phyloP scores from a whole-genome alignment of 176 grass and related monocot species.

The Ensete ventricosum region DNA sequence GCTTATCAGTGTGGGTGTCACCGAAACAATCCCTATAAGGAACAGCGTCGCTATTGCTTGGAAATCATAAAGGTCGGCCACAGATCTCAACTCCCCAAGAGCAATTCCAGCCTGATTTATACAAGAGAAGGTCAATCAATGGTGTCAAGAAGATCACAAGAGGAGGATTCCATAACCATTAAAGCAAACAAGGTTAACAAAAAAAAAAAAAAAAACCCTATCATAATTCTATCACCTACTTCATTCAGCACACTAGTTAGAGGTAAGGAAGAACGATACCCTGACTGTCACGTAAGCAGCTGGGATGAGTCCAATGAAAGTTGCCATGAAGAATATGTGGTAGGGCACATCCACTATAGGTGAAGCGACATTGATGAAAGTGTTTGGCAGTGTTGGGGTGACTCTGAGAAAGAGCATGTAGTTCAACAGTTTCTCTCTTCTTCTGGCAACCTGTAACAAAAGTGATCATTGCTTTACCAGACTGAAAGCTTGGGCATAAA shows the following conservation, averaged over 20 bases:
- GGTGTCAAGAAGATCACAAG: neutral
- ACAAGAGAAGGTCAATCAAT: neutral
- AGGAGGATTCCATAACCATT: neutral
- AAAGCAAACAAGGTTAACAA: neutral
- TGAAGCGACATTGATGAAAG: conserved; percentile 91
- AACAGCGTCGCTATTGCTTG: conserved; percentile 72
- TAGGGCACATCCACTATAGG: conserved; percentile 93
- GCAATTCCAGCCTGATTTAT: conserved; percentile 76
- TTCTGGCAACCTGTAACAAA: conserved; percentile 63
- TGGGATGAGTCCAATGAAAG: conserved; percentile 74
- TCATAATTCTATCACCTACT: too few species aligned
- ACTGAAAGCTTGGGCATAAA: neutral
- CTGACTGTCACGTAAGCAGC: conserved; percentile 78
- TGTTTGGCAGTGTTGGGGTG: conserved; percentile 91
- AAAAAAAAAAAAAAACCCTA: neutral
- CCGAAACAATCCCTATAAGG: conserved; percentile 73
- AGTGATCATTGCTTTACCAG: neutral
- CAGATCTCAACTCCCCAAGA: conserved; percentile 63
- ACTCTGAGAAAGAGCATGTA: conserved; percentile 96
- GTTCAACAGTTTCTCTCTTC: conserved; percentile 85
- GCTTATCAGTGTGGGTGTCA: conserved; percentile 67
- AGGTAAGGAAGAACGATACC: conserved; percentile 31
- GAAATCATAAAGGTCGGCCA: conserved; percentile 77
- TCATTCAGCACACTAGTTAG: neutral
- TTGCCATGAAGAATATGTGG: conserved; percentile 70